Evolutionary conservation across 2,329 filamentous ascomycete species (phyloP).

Genomic region (Colletotrichum cereale): DNA sequence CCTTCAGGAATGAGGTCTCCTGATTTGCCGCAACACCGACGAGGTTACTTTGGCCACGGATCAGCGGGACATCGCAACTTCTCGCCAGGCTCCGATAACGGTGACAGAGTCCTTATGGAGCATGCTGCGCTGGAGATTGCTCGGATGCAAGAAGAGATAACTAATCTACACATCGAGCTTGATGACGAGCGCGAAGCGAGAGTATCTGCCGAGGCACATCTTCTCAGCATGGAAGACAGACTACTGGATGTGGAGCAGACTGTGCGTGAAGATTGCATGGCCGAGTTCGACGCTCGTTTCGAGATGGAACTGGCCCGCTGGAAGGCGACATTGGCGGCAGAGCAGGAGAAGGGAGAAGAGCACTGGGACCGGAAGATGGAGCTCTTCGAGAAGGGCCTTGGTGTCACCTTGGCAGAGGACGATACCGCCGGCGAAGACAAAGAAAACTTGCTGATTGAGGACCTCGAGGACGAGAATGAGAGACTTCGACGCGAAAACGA

Average conservation of each 20-base stretch:
- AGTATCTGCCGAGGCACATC: constrained; percentile 78
- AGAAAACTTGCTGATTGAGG: constrained; percentile 72
- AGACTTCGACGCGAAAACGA: constrained; percentile 74
- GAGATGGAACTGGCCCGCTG: constrained; percentile 83
- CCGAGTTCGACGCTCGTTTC: constrained; percentile 85
- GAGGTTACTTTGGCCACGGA: constrained; percentile 34
- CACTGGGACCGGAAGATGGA: constrained; percentile 91
- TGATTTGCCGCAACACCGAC: constrained; percentile 22
- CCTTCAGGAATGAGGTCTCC: constrained; percentile 42
- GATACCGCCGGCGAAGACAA: constrained; percentile 66
- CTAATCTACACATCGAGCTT: constrained; percentile 77
- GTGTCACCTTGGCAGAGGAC: constrained; percentile 51
- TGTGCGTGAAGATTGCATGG: constrained; percentile 88
- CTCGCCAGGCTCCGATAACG: constrained; percentile 55
- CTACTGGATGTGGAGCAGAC: constrained; percentile 80
- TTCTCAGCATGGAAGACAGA: constrained; percentile 76
- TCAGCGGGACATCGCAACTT: constrained; percentile 53
- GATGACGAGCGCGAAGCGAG: constrained; percentile 78
- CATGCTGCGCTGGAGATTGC: constrained; percentile 84
- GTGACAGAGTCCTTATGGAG: constrained; percentile 81
- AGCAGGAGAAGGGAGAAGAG: constrained; percentile 84
- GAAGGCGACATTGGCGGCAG: constrained; percentile 82
- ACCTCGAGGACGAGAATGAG: constrained; percentile 79
- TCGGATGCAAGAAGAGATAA: constrained; percentile 82
- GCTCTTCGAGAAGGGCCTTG: constrained; percentile 65